Conservation (phyloP, 305 asterid species). For the Fraxinus dipetala region DNA sequence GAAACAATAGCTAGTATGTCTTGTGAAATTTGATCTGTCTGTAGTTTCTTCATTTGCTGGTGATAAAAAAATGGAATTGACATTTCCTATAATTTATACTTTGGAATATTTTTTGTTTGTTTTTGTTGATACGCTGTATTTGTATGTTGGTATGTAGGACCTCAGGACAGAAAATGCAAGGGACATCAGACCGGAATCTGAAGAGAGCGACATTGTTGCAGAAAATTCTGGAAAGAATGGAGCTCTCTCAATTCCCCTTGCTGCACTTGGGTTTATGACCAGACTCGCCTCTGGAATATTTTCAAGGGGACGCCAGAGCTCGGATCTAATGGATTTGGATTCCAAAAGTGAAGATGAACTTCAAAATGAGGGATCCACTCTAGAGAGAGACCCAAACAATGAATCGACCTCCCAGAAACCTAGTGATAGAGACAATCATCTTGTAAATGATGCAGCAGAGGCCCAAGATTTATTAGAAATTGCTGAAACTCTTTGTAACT, state of each 20-base stretch:
- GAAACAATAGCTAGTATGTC: background rate
- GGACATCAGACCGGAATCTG: slow-evolving; percentile 44
- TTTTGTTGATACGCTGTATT: slow-evolving; percentile 14
- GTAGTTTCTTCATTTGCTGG: background rate
- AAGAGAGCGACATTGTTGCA: slow-evolving; percentile 34
- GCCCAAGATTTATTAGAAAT: slow-evolving; percentile 40
- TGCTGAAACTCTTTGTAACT: slow-evolving; percentile 46
- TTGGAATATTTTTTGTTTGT: background rate
- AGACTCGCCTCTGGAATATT: slow-evolving; percentile 87
- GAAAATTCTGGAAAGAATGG: slow-evolving; percentile 69
- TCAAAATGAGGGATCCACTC: slow-evolving; percentile 39
- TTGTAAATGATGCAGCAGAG: slow-evolving; percentile 34
- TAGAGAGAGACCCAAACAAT: slow-evolving; percentile 31
- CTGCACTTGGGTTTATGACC: slow-evolving; percentile 85
- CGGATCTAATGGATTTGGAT: slow-evolving; percentile 42
- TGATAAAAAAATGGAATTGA: background rate
- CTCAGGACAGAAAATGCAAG: slow-evolving; percentile 37
- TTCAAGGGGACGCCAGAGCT: slow-evolving; percentile 61
- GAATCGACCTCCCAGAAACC: slow-evolving; percentile 52
- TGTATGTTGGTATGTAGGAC: slow-evolving; percentile 41
- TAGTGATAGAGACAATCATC: slow-evolving; percentile 35
- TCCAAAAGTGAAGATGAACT: slow-evolving; percentile 55
- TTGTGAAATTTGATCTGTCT: slow-evolving; percentile 9
- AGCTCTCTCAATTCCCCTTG: slow-evolving; percentile 75
- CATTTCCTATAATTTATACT: background rate